These are phyloP conservation scores for Cryptosporidium parvum DNA, from an alignment of 169 alveolate species.

Conservation along the genomic window DNA sequence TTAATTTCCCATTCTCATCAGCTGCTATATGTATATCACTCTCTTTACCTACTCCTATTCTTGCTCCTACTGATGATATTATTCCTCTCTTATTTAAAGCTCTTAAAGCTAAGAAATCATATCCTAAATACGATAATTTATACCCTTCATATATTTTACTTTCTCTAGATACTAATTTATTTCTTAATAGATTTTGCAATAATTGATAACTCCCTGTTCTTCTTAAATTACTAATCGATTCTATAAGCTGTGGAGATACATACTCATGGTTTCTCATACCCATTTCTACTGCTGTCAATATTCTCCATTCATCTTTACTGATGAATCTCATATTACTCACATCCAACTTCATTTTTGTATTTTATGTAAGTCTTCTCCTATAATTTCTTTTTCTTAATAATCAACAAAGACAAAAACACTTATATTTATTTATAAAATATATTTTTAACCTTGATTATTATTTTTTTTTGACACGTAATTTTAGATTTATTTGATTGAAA, in stretches of 20 bases:
- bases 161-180: slow-evolving; percentile 93
- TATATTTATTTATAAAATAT: too few relatives aligned
- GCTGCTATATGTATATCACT: slow-evolving; percentile 96
- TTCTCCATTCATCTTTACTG: slow-evolving; percentile 90
- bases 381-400: background rate
- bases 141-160: slow-evolving; percentile 97
- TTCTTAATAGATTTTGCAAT: slow-evolving; percentile 89
- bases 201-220: slow-evolving; percentile 88
- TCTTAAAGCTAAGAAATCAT: slow-evolving; percentile 97
- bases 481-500: background rate
- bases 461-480: background rate
- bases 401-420: too few relatives aligned
- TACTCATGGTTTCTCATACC: slow-evolving; percentile 99
- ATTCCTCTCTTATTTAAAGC: slow-evolving; percentile 94
- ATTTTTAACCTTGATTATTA: too few relatives aligned
- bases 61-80: slow-evolving; percentile 90
- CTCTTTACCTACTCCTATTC: slow-evolving; percentile 99
- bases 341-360: slow-evolving; percentile 77
- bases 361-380: background rate
- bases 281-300: slow-evolving; percentile 97
- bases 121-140: slow-evolving; percentile 96
- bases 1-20: slow-evolving; percentile 90
- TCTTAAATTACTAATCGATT: slow-evolving; percentile 95
- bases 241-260: slow-evolving; percentile 95
- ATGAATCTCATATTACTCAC: slow-evolving; percentile 81